Evolutionary conservation across 75 land plant genomes (phyloP), one percentile per base, ranked within the genome.

Genomic region (Larix kaempferi): DNA sequence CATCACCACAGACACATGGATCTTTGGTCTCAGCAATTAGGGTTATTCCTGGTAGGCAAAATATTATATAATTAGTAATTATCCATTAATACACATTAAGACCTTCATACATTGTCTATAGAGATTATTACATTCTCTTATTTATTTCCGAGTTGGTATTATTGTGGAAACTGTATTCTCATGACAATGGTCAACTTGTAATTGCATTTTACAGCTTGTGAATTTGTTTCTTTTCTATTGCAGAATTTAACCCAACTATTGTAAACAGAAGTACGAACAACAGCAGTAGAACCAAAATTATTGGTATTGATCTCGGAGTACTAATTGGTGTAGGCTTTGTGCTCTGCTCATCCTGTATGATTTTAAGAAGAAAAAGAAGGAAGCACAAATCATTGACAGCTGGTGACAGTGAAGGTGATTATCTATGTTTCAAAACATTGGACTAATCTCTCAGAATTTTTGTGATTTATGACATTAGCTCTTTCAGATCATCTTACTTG

Each of bases 1-100:
- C 80, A 2, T 49, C 80, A 2, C 58, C 12, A 33, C 25, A 39
- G 76, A 73, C 80, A 19, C 76, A 39, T 74, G 80, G 80, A 17
- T 78, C 80, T 10, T 74, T 78, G 56, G 76, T 78, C 23, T 78
- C 80, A 73, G 80, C 78, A 35, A 78, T 78, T 52, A 78, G 59
- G 6, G 59, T 78, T 17, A 22, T 15, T 33, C 80, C 80, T 75
- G 78, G 80, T 78, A 74, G 35, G 69, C 21, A 21, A 35, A 37
- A 65, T 33, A 65, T 33, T 65, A 29, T 17, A 2, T 33, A 16
- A 65, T 33, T 26, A 29, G 3, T 33, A 16, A 33, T 33, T 26
- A 29, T 26, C 21, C 14, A 10, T 41, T 44, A 7, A 11, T 69
- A 11, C 73, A 69, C 49, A 39, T 12, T 69, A 41, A 5, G n/a